Conservation (phyloP, 1,284 basidiomycete genomes). For the Cryptococcus sp. region DNA sequence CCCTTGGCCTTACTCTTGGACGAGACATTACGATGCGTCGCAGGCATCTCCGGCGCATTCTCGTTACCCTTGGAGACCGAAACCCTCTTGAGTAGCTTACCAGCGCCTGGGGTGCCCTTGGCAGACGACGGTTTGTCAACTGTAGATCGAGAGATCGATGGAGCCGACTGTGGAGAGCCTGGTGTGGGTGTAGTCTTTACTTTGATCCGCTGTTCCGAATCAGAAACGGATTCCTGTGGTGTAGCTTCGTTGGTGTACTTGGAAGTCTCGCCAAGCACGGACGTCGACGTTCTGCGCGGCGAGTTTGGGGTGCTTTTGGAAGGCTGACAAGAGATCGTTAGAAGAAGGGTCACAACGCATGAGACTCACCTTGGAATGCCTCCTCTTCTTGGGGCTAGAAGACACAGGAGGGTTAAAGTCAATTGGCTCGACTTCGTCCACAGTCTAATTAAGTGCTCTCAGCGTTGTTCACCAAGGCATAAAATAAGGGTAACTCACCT, state of each 20-base stretch:
- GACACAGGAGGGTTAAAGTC: constrained; percentile 2
- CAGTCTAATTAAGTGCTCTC: not conserved
- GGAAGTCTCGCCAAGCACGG: constrained; percentile 11
- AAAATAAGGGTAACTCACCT: constrained; percentile 4
- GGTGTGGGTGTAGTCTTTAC: not conserved
- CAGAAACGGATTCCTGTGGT: too few species aligned
- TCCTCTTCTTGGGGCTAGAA: not conserved
- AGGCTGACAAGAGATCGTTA: constrained; percentile 10
- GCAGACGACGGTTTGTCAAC: constrained; percentile 5
- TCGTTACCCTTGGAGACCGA: not conserved
- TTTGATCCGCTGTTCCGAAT: constrained; percentile 1
- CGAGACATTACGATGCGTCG: not conserved
- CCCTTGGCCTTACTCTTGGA: not conserved
- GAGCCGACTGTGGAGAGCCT: not conserved
- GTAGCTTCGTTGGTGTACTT: constrained; percentile 7
- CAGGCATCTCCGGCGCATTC: not conserved
- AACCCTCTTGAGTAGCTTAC: constrained; percentile 34
- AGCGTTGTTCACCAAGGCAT: too few species aligned
- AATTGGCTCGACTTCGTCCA: not conserved
- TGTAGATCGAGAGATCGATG: too few species aligned
- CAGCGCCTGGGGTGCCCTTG: constrained; percentile 44
- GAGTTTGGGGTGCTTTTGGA: constrained; percentile 11
- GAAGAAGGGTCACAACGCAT: not conserved
- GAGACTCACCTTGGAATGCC: not conserved
- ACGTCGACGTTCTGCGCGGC: constrained; percentile 4